phyloP scores from a whole-genome alignment of 257 asterid species.

The Verbascum thapsus region DNA sequence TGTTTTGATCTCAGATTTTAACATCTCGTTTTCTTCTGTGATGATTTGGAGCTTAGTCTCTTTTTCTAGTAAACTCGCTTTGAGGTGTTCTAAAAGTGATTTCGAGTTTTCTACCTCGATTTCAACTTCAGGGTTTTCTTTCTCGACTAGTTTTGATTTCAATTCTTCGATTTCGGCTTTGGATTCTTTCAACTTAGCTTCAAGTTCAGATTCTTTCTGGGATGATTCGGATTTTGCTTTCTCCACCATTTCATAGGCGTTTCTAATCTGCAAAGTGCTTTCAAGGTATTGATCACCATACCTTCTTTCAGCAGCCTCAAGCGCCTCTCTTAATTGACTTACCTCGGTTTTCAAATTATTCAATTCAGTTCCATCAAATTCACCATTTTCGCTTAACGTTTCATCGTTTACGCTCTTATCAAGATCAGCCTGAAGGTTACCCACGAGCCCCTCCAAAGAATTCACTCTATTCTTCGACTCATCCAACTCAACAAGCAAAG shows the following conservation, averaged over 20 bases:
- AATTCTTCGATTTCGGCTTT: slow-evolving; percentile 51
- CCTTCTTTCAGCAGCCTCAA: slow-evolving; percentile 72
- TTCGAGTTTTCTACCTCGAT: slow-evolving; percentile 43
- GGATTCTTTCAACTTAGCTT: slow-evolving; percentile 46
- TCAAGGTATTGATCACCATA: slow-evolving; percentile 60
- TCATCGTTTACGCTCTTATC: slow-evolving; percentile 23
- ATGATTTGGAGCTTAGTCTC: slow-evolving; percentile 54
- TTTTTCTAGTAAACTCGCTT: slow-evolving; percentile 44
- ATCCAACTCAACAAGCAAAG: slow-evolving; percentile 61
- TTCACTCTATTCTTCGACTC: slow-evolving; percentile 49
- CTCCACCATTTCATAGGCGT: slow-evolving; percentile 70
- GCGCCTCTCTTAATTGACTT: slow-evolving; percentile 49
- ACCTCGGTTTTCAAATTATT: slow-evolving; percentile 45
- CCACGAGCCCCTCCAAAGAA: slow-evolving; percentile 59
- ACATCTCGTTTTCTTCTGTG: slow-evolving; percentile 55
- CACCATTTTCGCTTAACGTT: slow-evolving; percentile 20
- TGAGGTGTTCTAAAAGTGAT: slow-evolving; percentile 46
- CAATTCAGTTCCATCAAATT: slow-evolving; percentile 39
- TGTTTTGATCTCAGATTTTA: slow-evolving; percentile 56
- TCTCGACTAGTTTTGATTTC: slow-evolving; percentile 41
- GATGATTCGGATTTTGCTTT: slow-evolving; percentile 45
- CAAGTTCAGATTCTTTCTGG: slow-evolving; percentile 57
- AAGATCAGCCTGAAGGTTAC: slow-evolving; percentile 48
- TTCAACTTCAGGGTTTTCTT: too few relatives aligned
- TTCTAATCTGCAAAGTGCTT: slow-evolving; percentile 63